Percentiles rank a stretch among this genome's conserved stretches.
These are phyloP conservation scores for Asterophora parasitica DNA, from an alignment of 768 basidiomycete species.

Conservation along the genomic window DNA sequence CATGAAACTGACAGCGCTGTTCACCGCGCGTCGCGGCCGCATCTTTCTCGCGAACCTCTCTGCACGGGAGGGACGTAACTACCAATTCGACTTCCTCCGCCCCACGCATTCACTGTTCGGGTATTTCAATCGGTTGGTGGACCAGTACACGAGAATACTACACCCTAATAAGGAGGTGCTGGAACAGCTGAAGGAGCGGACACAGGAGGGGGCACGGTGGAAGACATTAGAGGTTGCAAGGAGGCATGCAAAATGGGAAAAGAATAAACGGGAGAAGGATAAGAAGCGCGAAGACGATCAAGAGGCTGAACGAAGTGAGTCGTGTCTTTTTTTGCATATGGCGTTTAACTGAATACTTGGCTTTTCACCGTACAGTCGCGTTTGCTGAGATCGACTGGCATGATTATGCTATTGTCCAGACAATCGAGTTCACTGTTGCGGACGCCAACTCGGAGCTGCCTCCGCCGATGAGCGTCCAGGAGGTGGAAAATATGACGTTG, in stretches of 20 bases:
- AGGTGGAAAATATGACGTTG: conserved; percentile 93
- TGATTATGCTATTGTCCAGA: conserved; percentile 97
- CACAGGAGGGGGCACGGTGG: conserved; percentile 67
- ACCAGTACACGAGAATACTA: conserved; percentile 90
- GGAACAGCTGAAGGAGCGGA: conserved; percentile 61
- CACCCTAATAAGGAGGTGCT: conserved; percentile 75
- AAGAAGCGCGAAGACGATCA: conserved; percentile 86
- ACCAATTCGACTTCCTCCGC: conserved; percentile 95
- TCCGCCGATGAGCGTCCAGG: conserved; percentile 92
- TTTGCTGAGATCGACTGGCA: conserved; percentile 99
- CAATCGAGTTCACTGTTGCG: conserved; percentile 93
- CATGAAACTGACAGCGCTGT: conserved; percentile 93
- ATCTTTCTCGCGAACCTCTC: conserved; percentile 83
- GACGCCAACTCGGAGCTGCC: conserved; percentile 91
- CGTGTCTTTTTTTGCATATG: conserved; percentile 3
- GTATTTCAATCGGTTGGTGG: conserved; percentile 95
- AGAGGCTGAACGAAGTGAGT: conserved; percentile 84
- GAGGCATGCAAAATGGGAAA: conserved; percentile 87
- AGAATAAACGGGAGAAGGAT: conserved; percentile 75
- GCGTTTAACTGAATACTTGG: conserved; percentile 9
- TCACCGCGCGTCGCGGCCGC: conserved; percentile 88
- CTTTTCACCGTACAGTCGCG: conserved; percentile 48
- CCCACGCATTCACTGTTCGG: conserved; percentile 95
- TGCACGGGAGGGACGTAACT: conserved; percentile 86
- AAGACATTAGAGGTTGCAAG: conserved; percentile 70